phyloP scores from a whole-genome alignment of 176 grass and related monocot species.

The Carex myosuroides region DNA sequence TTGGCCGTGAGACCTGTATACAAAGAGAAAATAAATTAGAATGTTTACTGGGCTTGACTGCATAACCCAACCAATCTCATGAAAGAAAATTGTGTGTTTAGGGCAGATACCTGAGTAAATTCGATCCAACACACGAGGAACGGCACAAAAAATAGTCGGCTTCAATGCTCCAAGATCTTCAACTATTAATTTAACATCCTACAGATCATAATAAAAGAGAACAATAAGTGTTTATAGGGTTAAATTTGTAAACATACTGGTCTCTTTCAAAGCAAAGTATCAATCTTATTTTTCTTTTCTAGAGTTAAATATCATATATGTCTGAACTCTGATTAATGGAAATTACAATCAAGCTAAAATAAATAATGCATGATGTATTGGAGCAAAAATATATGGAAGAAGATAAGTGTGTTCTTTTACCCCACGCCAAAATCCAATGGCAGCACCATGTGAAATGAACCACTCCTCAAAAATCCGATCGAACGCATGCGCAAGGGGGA shows the following conservation, averaged over 20 bases:
- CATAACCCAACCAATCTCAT: background rate
- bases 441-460: constrained; percentile 74
- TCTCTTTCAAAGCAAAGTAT: background rate
- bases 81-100: background rate
- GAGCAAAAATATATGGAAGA: constrained; percentile 23
- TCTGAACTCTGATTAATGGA: background rate
- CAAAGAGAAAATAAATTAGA: constrained; percentile 9
- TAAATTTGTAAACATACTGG: background rate
- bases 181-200: constrained; percentile 87
- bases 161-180: constrained; percentile 77
- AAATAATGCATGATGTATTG: background rate
- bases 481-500: constrained; percentile 88
- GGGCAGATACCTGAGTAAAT: constrained; percentile 67
- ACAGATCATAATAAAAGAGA: constrained; percentile 13
- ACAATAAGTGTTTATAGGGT: background rate
- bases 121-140: constrained; percentile 91
- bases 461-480: constrained; percentile 81
- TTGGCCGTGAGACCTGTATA: constrained; percentile 58
- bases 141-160: constrained; percentile 82
- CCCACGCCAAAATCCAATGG: constrained; percentile 91
- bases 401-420: constrained; percentile 28
- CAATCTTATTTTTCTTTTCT: background rate
- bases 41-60: background rate
- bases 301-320: background rate
- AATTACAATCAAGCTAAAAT: background rate